Evolutionary conservation across 805 yeast genomes (phyloP), one percentile per base, ranked within the genome.

Genomic region (Metschnikowia lunata): DNA sequence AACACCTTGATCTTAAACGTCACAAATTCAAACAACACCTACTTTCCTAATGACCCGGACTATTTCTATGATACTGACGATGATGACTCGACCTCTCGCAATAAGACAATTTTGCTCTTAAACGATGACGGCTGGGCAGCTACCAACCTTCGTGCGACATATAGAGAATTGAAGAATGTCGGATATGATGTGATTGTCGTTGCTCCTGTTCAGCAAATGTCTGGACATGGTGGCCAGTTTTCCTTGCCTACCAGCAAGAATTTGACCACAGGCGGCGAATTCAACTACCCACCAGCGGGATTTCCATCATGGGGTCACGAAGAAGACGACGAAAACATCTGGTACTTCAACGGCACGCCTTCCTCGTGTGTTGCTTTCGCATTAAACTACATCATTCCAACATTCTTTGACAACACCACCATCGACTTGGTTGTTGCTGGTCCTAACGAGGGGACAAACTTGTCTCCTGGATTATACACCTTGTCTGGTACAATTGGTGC

Each of bases 71-170:
- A 18, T 5, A 18, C 23, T 5, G 23, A 18, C 23, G 23, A 18
- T 5, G 23, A 18, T 18, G 23, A 18, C 23, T 3, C 23, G 23
- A 18, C 5, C 23, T 18, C 23, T 18, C 23, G 23, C 37, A 56
- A 58, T 46, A 69, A 69, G 51, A 72, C 74, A 57, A 72, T 75
- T 47, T 58, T 77, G 15, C 63, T 76, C 33, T 71, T 82, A 48
- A 78, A 79, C 53, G 83, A 79, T 55, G 83, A 79, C 50, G 73
- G 77, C 14, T 79, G 79, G 78, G 75, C 74, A 3, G 63, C 81
- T 6, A 74, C 82, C 38, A 76, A 76, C 55, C 75, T 79, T 56
- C 72, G 83, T 57, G 79, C 82, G 12, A 60, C 78, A 10, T 79
- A 78, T 69, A 60, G 70, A 40, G 76, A 66, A 30, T 67, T 54